Percentiles rank a stretch among this genome's conserved stretches.
These are phyloP conservation scores for Tritrichomonas musculus DNA, from an alignment of 208 protist species.

Conservation along the genomic window DNA sequence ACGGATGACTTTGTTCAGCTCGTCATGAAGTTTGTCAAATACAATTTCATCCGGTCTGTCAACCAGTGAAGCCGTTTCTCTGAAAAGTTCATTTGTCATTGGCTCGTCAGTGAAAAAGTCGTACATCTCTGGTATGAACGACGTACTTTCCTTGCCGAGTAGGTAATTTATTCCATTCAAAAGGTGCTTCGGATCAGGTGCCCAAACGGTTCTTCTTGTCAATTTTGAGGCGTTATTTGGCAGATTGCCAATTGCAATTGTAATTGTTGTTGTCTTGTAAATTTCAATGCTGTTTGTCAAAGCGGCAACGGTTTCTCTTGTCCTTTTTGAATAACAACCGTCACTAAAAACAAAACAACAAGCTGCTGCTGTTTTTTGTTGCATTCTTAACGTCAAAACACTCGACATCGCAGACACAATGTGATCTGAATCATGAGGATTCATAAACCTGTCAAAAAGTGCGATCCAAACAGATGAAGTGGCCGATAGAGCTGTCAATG, in stretches of 20 bases:
- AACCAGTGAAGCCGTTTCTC: too few relatives aligned
- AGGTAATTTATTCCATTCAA: too few relatives aligned
- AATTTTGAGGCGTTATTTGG: neutral
- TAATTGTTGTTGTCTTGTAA: neutral
- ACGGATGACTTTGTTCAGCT: too few relatives aligned
- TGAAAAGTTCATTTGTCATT: too few relatives aligned
- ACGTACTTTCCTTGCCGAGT: too few relatives aligned
- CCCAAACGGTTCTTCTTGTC: neutral
- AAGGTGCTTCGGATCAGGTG: neutral
- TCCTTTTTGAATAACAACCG: neutral
- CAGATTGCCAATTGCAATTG: neutral
- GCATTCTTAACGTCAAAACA: neutral
- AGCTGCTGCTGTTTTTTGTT: neutral
- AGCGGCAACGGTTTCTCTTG: neutral
- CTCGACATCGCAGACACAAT: neutral
- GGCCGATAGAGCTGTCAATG: neutral
- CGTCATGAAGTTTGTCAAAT: too few relatives aligned
- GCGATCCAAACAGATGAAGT: neutral
- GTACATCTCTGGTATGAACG: too few relatives aligned
- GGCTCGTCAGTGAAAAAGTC: too few relatives aligned
- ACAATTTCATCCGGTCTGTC: too few relatives aligned
- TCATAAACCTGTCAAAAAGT: neutral
- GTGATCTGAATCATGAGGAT: neutral
- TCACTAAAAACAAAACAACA: neutral
- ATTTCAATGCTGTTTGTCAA: neutral